Conservation (phyloP, 2,329 filamentous ascomycete genomes). For the Pseudogymnoascus sp. region DNA sequence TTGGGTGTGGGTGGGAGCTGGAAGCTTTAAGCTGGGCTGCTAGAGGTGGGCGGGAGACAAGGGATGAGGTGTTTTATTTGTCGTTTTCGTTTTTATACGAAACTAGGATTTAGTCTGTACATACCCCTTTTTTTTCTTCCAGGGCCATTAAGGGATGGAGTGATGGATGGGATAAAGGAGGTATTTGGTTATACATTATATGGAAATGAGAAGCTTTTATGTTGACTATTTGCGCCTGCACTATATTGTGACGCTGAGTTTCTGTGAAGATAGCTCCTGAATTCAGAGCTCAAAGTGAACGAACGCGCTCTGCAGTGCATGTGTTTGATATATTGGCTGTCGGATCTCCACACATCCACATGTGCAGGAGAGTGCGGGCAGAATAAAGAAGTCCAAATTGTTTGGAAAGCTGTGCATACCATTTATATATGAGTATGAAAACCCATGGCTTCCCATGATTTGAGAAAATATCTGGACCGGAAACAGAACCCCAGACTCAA, state of each 20-base stretch:
- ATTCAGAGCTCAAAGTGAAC: background rate
- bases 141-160: constrained; percentile 3
- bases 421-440: background rate
- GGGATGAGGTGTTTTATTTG: constrained; percentile 5
- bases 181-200: constrained; percentile 9
- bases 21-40: background rate
- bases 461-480: background rate
- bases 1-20: constrained; percentile 1
- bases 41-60: background rate
- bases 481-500: background rate
- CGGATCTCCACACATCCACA: background rate
- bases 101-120: constrained; percentile 5
- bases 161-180: background rate
- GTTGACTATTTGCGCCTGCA: background rate
- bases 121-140: constrained; percentile 6
- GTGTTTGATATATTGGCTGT: background rate
- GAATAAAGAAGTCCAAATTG: background rate
- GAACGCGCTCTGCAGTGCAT: background rate
- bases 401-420: background rate
- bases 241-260: background rate
- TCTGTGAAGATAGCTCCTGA: background rate
- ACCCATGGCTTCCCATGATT: background rate
- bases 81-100: background rate
- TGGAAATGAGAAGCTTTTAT: constrained; percentile 6
- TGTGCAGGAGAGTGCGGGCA: too few relatives aligned